phyloP scores from a whole-genome alignment of 2,329 filamentous ascomycete genomes.

The Fusarium drepaniforme region DNA sequence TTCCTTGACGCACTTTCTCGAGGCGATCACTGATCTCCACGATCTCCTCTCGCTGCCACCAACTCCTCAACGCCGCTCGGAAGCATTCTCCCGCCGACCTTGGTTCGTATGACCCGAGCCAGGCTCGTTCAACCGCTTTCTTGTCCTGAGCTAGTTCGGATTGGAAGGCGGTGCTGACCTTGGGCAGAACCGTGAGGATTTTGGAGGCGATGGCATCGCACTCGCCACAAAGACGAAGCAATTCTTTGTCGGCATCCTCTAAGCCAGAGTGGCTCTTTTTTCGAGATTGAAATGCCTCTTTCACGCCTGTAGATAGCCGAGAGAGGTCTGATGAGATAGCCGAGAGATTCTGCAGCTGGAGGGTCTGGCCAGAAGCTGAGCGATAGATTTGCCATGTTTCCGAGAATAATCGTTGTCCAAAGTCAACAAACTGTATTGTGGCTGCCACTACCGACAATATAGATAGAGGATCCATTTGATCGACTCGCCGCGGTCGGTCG shows the following conservation, averaged over 20 bases:
- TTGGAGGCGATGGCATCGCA: neutral
- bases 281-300: neutral
- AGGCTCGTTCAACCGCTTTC: neutral
- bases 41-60: neutral
- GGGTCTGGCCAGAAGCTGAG: neutral
- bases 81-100: neutral
- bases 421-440: neutral
- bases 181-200: neutral
- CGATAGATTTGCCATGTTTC: neutral
- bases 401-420: neutral
- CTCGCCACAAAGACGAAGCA: neutral
- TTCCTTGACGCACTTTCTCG: neutral
- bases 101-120: neutral
- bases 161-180: neutral
- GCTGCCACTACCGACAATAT: neutral
- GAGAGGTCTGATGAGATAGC: neutral
- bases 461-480: neutral
- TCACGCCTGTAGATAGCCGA: neutral
- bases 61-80: neutral
- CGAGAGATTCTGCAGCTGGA: neutral
- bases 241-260: neutral
- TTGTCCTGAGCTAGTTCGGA: neutral
- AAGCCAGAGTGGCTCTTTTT: neutral
- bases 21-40: neutral
- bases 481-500: neutral